Evolutionary conservation across 2,329 filamentous ascomycete genomes (phyloP), one percentile per base, ranked within the genome.

Genomic region (Stachybotrys elegans): DNA sequence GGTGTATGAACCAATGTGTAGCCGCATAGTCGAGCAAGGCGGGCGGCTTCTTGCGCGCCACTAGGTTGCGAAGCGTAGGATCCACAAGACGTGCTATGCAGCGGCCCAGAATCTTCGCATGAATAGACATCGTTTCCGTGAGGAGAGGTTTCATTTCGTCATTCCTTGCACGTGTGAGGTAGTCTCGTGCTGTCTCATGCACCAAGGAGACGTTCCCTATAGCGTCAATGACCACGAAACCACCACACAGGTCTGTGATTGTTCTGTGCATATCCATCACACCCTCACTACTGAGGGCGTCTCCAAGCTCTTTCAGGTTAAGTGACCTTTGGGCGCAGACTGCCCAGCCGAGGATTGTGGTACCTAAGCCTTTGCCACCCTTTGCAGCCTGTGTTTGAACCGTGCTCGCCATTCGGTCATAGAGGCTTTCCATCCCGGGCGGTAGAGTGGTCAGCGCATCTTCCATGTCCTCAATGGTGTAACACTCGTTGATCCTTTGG

Each of bases 131-230:
- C n/a, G n/a, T n/a, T n/a, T n/a, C n/a, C n/a, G n/a, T n/a, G n/a
- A n/a, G n/a, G n/a, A n/a, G n/a, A n/a, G n/a, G n/a, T n/a, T n/a
- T n/a, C n/a, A n/a, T n/a, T n/a, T n/a, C n/a, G n/a, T n/a, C n/a
- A n/a, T n/a, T n/a, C n/a, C n/a, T n/a, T n/a, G n/a, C n/a, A n/a
- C n/a, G n/a, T n/a, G n/a, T n/a, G n/a, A n/a, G n/a, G n/a, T n/a
- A n/a, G n/a, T n/a, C 63, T 19, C 58, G 54, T 3, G 63, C 63
- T 1, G 64, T 65, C 29, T 66, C 50, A 37, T 68, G 65, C 4
- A 67, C 51, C 43, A 67, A 47, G 6, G 52, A 40, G 8, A 65
- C 50, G 3, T 54, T 54, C 2, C 46, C 54, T 2, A 42, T 35
- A 4, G 53, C 49, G 27, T 67, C 63, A 14, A 66, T 44, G 3